These are phyloP conservation scores for Curvularia sp. DNA, from an alignment of 2,329 filamentous ascomycete species.

Conservation along the genomic window DNA sequence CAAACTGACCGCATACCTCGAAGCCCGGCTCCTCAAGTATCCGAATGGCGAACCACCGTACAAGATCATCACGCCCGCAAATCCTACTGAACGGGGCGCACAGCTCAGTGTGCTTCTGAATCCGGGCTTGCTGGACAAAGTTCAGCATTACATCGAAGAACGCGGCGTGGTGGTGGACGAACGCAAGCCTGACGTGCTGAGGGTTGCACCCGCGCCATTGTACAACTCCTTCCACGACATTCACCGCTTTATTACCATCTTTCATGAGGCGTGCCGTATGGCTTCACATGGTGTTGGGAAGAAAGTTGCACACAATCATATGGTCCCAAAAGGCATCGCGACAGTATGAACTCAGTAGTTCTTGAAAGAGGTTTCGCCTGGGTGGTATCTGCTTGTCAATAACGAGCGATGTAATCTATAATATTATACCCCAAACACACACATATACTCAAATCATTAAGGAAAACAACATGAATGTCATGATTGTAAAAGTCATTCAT, in stretches of 20 bases:
- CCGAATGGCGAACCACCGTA: conserved; percentile 47
- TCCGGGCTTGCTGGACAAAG: conserved; percentile 72
- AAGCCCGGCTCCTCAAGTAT: conserved; percentile 54
- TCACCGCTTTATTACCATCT: conserved; percentile 54
- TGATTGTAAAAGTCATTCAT: conserved; percentile 6
- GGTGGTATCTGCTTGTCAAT: conserved; percentile 2
- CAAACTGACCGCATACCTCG: conserved; percentile 77
- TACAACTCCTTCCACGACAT: conserved; percentile 85
- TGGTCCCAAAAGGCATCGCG: conserved; percentile 21
- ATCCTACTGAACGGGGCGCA: conserved; percentile 73
- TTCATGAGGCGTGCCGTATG: conserved; percentile 58
- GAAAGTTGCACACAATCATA: background rate
- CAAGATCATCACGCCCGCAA: conserved; percentile 71
- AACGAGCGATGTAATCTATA: conserved; percentile 14
- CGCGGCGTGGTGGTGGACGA: conserved; percentile 81
- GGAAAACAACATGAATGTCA: conserved; percentile 5
- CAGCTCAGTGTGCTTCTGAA: conserved; percentile 78
- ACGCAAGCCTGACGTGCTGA: conserved; percentile 82
- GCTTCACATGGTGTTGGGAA: conserved; percentile 33
- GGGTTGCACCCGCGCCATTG: conserved; percentile 82
- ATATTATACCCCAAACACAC: conserved; percentile 1
- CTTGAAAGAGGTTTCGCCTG: background rate
- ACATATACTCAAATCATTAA: conserved; percentile 23
- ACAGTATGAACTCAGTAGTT: conserved; percentile 10
- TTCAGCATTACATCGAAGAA: conserved; percentile 69